Evolutionary conservation across 306 rosid genomes (phyloP), one percentile per base, ranked within the genome.

Genomic region (Pterocarpus santalinus): DNA sequence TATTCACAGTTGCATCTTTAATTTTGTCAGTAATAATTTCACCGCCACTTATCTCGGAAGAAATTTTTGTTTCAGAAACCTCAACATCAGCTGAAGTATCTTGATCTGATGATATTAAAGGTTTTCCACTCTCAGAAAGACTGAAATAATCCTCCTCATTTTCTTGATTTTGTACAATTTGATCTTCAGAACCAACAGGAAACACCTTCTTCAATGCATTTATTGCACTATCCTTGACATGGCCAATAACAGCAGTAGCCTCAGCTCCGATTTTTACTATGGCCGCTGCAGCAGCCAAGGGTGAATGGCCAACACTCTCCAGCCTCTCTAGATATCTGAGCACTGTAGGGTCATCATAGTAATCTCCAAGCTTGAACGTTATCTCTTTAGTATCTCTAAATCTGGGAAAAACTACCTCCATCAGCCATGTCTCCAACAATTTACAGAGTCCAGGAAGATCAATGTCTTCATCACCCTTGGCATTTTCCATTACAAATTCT

Each of bases 231-330:
- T 84, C 87, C 91, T 85, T 94, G 79, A 95, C 96, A 73, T 91
- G 94, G 81, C 87, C 95, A 80, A 95, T 91, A 80, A 90, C 98
- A 77, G 98, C 98, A 57, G 96, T 86, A 83, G 98, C 99, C 88
- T 90, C 99, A 38, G 99, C 94, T 49, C 99, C 96, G 4, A 95
- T 93, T 87, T 89, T 91, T 39, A 83, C 97, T 80, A 95, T 93
- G 70, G 99, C 98, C 76, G 99, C 98, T 36, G 99, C 97, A 10
- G 99, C 99, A 84, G 98, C 99, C 83, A 95, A 80, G 34, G 99
- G 99, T 58, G 98, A 93, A 81, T 88, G 92, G 47, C 90, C 93
- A 83, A 82, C 91, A 62, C 96, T 87, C 82, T 88, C 97, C 73
- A 90, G 83, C 90, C 89, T 89, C 83, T 93, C 99, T 56, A 95